phyloP scores from a whole-genome alignment of 2,329 filamentous ascomycete genomes.

The Phoma sp. region DNA sequence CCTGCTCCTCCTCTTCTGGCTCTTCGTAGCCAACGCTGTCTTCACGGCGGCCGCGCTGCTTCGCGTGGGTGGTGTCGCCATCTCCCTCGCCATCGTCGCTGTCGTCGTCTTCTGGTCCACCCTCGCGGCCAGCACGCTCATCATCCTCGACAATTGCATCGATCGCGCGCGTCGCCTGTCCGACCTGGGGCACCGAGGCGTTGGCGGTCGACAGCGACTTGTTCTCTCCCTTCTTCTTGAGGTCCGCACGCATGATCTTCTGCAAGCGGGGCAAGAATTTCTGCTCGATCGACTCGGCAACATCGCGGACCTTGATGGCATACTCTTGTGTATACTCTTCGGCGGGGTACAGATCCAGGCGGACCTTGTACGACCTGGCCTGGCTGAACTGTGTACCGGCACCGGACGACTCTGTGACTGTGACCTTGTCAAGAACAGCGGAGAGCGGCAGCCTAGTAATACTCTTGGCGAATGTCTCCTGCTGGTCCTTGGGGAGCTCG shows the following conservation, averaged over 20 bases:
- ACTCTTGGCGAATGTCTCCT: constrained; percentile 84
- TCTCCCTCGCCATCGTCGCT: constrained; percentile 69
- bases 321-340: constrained; percentile 86
- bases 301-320: constrained; percentile 78
- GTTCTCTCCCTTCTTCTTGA: constrained; percentile 75
- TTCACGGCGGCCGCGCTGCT: constrained; percentile 74
- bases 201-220: constrained; percentile 58
- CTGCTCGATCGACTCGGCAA: constrained; percentile 78
- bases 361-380: constrained; percentile 85
- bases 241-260: constrained; percentile 72
- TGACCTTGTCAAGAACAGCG: constrained; percentile 81
- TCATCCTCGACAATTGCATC: constrained; percentile 56
- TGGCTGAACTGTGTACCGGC: constrained; percentile 70
- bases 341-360: constrained; percentile 81
- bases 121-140: constrained; percentile 50
- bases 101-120: constrained; percentile 71
- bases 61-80: constrained; percentile 68
- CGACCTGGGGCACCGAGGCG: constrained; percentile 78
- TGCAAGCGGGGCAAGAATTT: constrained; percentile 78
- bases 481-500: constrained; percentile 71
- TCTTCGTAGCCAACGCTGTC: constrained; percentile 89
- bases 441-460: constrained; percentile 86
- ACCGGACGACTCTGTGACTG: constrained; percentile 79
- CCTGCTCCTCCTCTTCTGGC: constrained; percentile 89
- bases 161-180: constrained; percentile 64